Evolutionary conservation across 2,329 filamentous ascomycete genomes (phyloP), one percentile per base, ranked within the genome.

Genomic region (Gnomoniopsis smithogilvyi): DNA sequence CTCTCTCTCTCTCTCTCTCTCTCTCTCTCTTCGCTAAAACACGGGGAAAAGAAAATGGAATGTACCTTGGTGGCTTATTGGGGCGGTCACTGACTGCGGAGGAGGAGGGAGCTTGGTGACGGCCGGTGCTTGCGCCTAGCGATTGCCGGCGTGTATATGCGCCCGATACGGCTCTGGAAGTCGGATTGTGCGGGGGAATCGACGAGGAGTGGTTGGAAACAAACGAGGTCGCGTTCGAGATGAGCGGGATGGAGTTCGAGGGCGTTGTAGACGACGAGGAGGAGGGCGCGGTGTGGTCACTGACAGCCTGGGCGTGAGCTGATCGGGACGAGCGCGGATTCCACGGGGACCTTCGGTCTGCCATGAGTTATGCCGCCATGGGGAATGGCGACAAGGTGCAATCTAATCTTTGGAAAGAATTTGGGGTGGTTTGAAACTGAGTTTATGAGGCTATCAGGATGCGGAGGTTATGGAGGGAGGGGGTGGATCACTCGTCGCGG

Each of bases 331-430:
- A 75, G 74, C 77, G 77, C 76, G 71, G 70, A 67, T 74, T 62
- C 60, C 60, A 62, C 52, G 57, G 77, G 75, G 74, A 74, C 74
- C 74, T 85, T 84, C 78, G 82, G 80, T 85, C 82, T 84, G 83
- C 83, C 83, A 86, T 86, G 81, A 80, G 83, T 83, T 85, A 86
- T 52, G 60, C 60, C 83, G 83, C 83, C 83, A 86, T 86, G 74
- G 78, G 81, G 77, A 80, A 76, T 73, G 74, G 63, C 58, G 66
- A 63, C 63, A 62, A 50, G 61, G 60, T 62, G 61, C 60, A 46
- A 46, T 19, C 3, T 46, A n/a, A 11, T 19, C 17, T 46, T 19
- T 19, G 43, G 6, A 21, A 21, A 19, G 12, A 46, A 19, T 6
- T 19, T 46, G 19, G 43, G n/a, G n/a, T 46, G 19, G 6, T 41